Conservation (phyloP, 1,139 yeast species). For the Taiozyma onychis region DNA sequence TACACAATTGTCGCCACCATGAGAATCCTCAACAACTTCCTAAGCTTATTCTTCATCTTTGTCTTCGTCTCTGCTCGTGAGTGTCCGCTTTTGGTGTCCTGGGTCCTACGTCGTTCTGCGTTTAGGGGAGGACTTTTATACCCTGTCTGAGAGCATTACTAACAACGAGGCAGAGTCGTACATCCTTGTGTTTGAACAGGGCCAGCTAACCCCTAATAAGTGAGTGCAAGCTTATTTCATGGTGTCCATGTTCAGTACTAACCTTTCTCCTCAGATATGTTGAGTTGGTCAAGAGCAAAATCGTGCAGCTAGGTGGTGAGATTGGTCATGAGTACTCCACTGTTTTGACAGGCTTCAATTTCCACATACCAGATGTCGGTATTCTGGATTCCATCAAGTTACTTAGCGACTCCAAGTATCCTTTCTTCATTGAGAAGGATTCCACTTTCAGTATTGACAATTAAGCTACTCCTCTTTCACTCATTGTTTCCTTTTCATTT, state of each 20-base stretch:
- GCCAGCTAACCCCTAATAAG: slow-evolving; percentile 22
- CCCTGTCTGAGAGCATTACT: not conserved
- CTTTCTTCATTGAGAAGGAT: slow-evolving; percentile 36
- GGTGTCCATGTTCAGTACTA: not conserved
- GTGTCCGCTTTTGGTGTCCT: not conserved
- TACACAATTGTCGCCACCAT: not conserved
- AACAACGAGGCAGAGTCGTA: slow-evolving; percentile 14
- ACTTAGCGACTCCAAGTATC: slow-evolving; percentile 25
- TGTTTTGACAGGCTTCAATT: slow-evolving; percentile 35
- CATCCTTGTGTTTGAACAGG: slow-evolving; percentile 23
- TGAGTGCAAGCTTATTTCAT: slow-evolving; percentile 5
- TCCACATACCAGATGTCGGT: slow-evolving; percentile 24
- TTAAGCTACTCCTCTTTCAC: not conserved
- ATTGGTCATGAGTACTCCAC: slow-evolving; percentile 35
- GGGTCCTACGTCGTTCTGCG: too few species aligned
- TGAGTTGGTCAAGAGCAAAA: slow-evolving; percentile 26
- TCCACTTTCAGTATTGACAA: slow-evolving; percentile 23
- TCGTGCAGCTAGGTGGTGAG: slow-evolving; percentile 31
- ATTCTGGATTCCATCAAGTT: slow-evolving; percentile 17
- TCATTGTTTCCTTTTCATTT: not conserved
- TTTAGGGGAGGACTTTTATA: not conserved
- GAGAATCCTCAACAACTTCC: not conserved
- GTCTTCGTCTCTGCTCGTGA: not conserved
- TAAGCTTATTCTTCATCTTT: not conserved
- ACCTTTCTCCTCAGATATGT: slow-evolving; percentile 8